A percentile compares a stretch with the other conserved stretches of the same genome.
Conservation (phyloP, 768 basidiomycete genomes). For the Phylloporus sp. region DNA sequence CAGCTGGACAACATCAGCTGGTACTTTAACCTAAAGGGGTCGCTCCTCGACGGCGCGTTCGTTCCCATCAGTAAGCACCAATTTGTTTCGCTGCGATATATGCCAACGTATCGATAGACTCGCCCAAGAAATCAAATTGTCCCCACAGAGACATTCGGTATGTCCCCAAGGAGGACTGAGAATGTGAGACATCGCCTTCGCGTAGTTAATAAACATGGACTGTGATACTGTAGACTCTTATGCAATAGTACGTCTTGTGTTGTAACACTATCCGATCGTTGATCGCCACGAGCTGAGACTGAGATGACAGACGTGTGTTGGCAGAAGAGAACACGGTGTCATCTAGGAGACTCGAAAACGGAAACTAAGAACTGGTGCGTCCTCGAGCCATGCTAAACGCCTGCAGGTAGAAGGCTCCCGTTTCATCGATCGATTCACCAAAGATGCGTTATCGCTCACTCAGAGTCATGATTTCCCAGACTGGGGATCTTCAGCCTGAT, state of each 20-base stretch:
- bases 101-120: constrained; percentile 36
- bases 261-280: too few species aligned
- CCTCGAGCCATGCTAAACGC: too few species aligned
- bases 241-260: too few species aligned
- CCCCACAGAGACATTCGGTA: constrained; percentile 57
- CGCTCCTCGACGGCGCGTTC: constrained; percentile 48
- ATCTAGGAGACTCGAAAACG: too few species aligned
- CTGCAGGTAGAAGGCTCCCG: too few species aligned
- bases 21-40: constrained; percentile 65
- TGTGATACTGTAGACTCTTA: too few species aligned
- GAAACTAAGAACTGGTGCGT: too few species aligned
- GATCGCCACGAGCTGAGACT: neutral
- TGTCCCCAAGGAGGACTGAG: constrained; percentile 42
- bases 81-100: neutral
- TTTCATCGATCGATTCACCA: too few species aligned
- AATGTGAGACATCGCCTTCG: neutral
- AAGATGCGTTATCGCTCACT: neutral
- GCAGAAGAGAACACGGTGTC: too few species aligned
- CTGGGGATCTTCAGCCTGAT: constrained; percentile 1
- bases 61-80: constrained; percentile 50
- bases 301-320: too few species aligned
- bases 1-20: constrained; percentile 47
- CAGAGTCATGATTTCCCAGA: constrained; percentile 9
- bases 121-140: constrained; percentile 52
- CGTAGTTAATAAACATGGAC: neutral